Conservation (phyloP, 495 filamentous ascomycete species). For the Hyaloscypha finlandica region DNA sequence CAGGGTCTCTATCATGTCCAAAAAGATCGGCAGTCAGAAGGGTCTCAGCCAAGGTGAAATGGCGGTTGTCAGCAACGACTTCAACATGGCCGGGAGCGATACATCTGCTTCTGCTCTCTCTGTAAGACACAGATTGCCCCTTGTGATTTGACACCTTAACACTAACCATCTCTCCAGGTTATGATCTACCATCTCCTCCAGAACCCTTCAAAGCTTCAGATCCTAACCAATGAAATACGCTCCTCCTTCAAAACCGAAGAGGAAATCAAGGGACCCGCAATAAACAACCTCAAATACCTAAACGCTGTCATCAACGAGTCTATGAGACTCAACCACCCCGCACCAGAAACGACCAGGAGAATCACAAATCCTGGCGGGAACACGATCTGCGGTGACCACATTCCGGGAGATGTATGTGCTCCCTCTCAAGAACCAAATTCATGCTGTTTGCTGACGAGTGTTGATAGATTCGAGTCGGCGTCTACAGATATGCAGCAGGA, state of each 20-base stretch:
- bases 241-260: conserved; percentile 12
- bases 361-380: conserved; percentile 25
- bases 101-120: too few relatives aligned
- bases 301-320: conserved; percentile 41
- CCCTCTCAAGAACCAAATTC: not conserved
- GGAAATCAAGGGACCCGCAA: conserved; percentile 24
- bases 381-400: conserved; percentile 52
- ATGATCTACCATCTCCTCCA: conserved; percentile 9
- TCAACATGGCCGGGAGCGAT: too few relatives aligned
- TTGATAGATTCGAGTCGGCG: not conserved
- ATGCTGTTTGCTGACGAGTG: not conserved
- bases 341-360: conserved; percentile 42
- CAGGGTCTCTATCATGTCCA: too few relatives aligned
- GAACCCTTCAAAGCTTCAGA: not conserved
- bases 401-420: conserved; percentile 47
- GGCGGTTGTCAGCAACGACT: too few relatives aligned
- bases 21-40: too few relatives aligned
- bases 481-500: conserved; percentile 3
- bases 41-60: too few relatives aligned
- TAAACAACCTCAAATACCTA: conserved; percentile 44
- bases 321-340: conserved; percentile 35
- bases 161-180: conserved; percentile 26
- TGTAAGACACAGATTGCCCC: too few relatives aligned
- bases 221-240: not conserved
- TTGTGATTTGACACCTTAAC: too few relatives aligned